These are phyloP conservation scores for Mangifera indica DNA, from an alignment of 345 rosid species.

Conservation along the genomic window DNA sequence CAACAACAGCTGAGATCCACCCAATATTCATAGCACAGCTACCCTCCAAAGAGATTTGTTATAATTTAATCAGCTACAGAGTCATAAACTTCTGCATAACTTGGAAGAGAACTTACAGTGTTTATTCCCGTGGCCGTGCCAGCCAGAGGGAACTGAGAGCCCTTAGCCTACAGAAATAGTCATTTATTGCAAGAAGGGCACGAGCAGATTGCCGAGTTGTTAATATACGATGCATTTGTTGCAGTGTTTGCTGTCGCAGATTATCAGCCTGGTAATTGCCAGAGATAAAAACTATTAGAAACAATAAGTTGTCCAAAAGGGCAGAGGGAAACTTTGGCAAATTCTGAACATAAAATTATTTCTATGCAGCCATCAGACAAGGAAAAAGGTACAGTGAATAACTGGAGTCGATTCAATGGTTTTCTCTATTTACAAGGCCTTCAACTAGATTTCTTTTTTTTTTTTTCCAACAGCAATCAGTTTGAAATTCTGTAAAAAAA, in stretches of 20 bases:
- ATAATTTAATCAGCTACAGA: not conserved
- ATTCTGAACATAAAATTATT: not conserved
- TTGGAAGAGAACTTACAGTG: not conserved
- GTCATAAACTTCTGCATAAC: not conserved
- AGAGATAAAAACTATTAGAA: not conserved
- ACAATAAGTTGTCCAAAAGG: not conserved
- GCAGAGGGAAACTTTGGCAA: not conserved
- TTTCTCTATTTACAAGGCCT: not conserved
- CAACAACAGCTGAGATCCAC: not conserved
- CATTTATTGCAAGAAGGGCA: conserved; percentile 66
- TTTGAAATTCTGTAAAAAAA: not conserved
- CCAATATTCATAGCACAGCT: not conserved
- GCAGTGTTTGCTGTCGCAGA: conserved; percentile 68
- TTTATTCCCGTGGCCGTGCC: conserved; percentile 65
- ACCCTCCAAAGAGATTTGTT: not conserved
- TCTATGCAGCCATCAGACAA: not conserved
- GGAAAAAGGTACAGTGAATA: not conserved
- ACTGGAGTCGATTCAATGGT: no score
- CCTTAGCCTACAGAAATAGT: conserved; percentile 66
- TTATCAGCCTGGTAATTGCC: conserved; percentile 56
- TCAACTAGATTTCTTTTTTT: not conserved
- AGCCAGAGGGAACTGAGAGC: conserved; percentile 82
- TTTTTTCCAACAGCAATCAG: not conserved
- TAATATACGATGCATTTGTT: conserved; percentile 67
- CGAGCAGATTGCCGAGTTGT: conserved; percentile 80